Evolutionary conservation across 116 monocot genomes (phyloP), one percentile per base, ranked within the genome.

Genomic region (Phalaenopsis hybrid): DNA sequence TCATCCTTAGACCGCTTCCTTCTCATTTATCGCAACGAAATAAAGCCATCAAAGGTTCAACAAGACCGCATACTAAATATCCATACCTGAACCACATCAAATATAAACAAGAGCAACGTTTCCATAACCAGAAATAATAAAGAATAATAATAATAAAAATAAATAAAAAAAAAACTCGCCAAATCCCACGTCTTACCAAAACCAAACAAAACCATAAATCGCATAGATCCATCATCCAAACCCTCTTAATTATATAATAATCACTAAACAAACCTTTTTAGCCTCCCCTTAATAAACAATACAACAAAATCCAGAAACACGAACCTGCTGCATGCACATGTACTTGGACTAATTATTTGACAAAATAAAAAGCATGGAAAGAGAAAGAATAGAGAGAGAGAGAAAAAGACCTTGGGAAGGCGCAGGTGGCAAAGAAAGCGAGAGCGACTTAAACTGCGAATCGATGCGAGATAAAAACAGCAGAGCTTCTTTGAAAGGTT

Each of bases 401-500:
- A 75, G 20, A 75, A 16, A 48, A 20, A 75, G 75, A 75, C 77
- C 77, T 77, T 77, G 79, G 17, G 83, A 37, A 76, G 82, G 82
- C 65, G 86, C 74, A 25, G 67, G 82, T 44, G 85, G 74, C 16
- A 57, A 31, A 31, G 88, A 81, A 37, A 86, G 85, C 15, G 88
- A 82, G 79, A 92, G 84, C 5, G 89, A 88, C 82, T 88, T 92
- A 81, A 92, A 92, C 83, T 92, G 89, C 9, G 92, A 84, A 57
- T 92, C 92, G 11, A 89, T 81, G 45, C 89, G 80, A 16, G 92
- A 89, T 77, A 92, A 85, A 70, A 92, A 92, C 13, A 89, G 31
- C 92, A 92, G 86, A 85, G 92, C 92, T 28, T 92, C 92, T 44
- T 88, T 89, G 70, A 92, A 89, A 46, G 92, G 89, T 77, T 92